Evolutionary conservation across 129 eudicot species (phyloP).

Genomic region (Daucus carota): DH1_v3.0 NC_030387.2:39846501-39847000

Average conservation of each 20-base stretch:
- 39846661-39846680: slow-evolving; percentile 57
- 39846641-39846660: slow-evolving; percentile 69
- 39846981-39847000: background rate
- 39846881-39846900: slow-evolving; percentile 45
- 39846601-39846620: slow-evolving; percentile 54
- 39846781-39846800: slow-evolving; percentile 66
- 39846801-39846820: slow-evolving; percentile 49
- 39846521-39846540: slow-evolving; percentile 54
- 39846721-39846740: slow-evolving; percentile 55
- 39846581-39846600: slow-evolving; percentile 61
- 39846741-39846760: slow-evolving; percentile 78
- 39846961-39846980: background rate
- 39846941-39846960: slow-evolving; percentile 11
- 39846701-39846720: slow-evolving; percentile 49
- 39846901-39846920: slow-evolving; percentile 54
- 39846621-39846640: slow-evolving; percentile 71
- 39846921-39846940: slow-evolving; percentile 52
- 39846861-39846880: slow-evolving; percentile 46
- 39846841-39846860: slow-evolving; percentile 64
- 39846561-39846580: slow-evolving; percentile 47
- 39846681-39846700: slow-evolving; percentile 63
- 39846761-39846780: slow-evolving; percentile 73
- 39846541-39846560: slow-evolving; percentile 50
- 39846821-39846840: slow-evolving; percentile 48
- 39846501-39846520: slow-evolving; percentile 77